Evolutionary conservation across 2,329 filamentous ascomycete species (phyloP), one percentile per base, ranked within the genome.

Genomic region (Stemphylium beticola): DNA sequence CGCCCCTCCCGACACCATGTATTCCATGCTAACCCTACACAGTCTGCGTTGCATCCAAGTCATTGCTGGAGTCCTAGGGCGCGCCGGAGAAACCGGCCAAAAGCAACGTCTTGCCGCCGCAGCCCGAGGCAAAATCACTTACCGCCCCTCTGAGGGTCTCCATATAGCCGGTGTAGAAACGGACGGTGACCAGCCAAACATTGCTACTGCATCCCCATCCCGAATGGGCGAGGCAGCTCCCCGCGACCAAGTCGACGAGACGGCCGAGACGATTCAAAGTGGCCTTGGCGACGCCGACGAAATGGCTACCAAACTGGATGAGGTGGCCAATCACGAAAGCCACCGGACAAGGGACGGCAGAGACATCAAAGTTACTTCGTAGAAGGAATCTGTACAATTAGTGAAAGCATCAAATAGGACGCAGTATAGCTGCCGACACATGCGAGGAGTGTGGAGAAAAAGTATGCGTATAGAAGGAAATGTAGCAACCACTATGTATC

Each of bases 51-150:
- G 88, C 61, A 84, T 92, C 44, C 86, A 89, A 65, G 83, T 97
- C 57, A 91, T 99, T 65, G 90, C 88, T 4, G 92, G 92, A 48
- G 88, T 95, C 1, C 82, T 99, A 33, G 93, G 93, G 36, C 85
- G 89, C 47, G 95, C 95, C 1, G 95, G 91, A 9, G 81, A 96
- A 78, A 81, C 84, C 47, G 95, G 95, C 33, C 87, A 92, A 70
- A 76, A 81, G 66, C 83, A 84, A 56, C 85, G 93, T 50, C 77
- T 90, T 38, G 79, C 80, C 36, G 83, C 83, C 39, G 91, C 92
- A 1, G 69, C 79, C 45, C 68, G 77, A 15, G 91, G 91, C 22
- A 69, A 78, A 4, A 81, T 90, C n/a, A 82, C 86, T 3, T 96
- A 83, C 61, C 57, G 55, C 4, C 70, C 74, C n/a, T 66, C 72